Conservation (phyloP, 352 stramenopile species). For the Globisporangium okanoganense region DNA sequence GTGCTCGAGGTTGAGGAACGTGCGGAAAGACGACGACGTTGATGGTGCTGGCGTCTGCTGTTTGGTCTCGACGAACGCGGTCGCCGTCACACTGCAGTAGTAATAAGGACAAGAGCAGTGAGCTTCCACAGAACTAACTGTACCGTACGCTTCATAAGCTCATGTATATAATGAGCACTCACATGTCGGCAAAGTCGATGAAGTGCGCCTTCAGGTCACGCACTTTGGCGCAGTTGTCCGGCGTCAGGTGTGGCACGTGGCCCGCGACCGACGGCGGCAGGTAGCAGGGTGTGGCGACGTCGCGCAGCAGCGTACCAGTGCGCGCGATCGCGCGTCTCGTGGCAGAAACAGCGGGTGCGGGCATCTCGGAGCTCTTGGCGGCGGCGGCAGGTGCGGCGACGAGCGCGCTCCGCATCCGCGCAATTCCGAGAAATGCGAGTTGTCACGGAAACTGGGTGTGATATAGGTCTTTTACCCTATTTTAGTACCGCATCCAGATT, state of each 20-base stretch:
- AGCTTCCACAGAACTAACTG: too few relatives aligned
- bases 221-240: conserved; percentile 67
- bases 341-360: conserved; percentile 6
- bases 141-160: too few relatives aligned
- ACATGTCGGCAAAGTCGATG: conserved; percentile 76
- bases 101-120: too few relatives aligned
- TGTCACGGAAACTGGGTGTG: too few relatives aligned
- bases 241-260: conserved; percentile 70
- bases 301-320: conserved; percentile 27
- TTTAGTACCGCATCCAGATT: too few relatives aligned
- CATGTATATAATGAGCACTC: conserved; percentile 2
- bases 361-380: conserved; percentile 24
- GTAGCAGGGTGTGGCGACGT: conserved; percentile 63
- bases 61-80: conserved; percentile 34
- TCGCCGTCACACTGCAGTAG: conserved; percentile 28
- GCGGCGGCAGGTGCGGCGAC: too few relatives aligned
- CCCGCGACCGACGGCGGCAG: conserved; percentile 58
- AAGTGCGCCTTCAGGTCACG: conserved; percentile 52
- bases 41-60: too few relatives aligned
- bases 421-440: too few relatives aligned
- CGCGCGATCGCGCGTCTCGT: conserved; percentile 25
- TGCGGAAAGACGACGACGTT: conserved; percentile 30
- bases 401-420: too few relatives aligned
- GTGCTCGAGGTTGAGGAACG: conserved; percentile 50
- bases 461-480: too few relatives aligned